Evolutionary conservation across 441 rosid species (phyloP).

Genomic region (Flueggea neowawraea): DNA sequence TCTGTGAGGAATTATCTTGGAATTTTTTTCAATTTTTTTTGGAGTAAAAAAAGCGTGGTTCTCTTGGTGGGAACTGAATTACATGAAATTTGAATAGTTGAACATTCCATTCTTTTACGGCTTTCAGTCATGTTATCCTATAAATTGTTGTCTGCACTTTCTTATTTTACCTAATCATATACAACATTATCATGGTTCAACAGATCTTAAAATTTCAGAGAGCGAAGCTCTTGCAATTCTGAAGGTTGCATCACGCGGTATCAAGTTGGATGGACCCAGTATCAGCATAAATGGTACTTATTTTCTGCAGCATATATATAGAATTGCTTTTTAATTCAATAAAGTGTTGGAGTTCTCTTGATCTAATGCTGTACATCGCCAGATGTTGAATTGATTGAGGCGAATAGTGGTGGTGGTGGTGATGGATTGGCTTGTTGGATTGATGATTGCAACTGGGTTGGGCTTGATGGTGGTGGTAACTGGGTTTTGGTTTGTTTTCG

Average conservation of each 20-base stretch:
- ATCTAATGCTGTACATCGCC: too few species aligned
- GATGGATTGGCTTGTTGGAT: too few species aligned
- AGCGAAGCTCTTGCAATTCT: slow-evolving; percentile 62
- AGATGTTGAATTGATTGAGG: too few species aligned
- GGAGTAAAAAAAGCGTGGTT: too few species aligned
- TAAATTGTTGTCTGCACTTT: neutral
- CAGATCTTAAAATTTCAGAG: slow-evolving; percentile 54
- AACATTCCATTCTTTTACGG: neutral
- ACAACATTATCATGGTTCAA: slow-evolving; percentile 1
- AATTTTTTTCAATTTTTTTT: too few species aligned
- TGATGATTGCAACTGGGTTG: too few species aligned
- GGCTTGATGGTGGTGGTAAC: too few species aligned
- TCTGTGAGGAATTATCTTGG: too few species aligned
- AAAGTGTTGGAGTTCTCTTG: neutral
- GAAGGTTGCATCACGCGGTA: slow-evolving; percentile 38
- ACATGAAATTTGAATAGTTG: neutral
- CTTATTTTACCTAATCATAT: neutral
- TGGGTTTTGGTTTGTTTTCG: too few species aligned
- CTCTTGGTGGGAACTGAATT: too few species aligned
- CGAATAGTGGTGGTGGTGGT: too few species aligned
- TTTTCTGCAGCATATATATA: slow-evolving; percentile 7
- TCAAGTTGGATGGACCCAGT: slow-evolving; percentile 20
- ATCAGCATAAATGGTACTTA: slow-evolving; percentile 43
- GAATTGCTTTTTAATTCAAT: slow-evolving; percentile 3
- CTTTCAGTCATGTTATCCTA: neutral